A percentile compares a stretch with the other conserved stretches of the same genome.
Conservation (phyloP, 352 stramenopile genomes). For the Globisporangium sylvaticum region DNA sequence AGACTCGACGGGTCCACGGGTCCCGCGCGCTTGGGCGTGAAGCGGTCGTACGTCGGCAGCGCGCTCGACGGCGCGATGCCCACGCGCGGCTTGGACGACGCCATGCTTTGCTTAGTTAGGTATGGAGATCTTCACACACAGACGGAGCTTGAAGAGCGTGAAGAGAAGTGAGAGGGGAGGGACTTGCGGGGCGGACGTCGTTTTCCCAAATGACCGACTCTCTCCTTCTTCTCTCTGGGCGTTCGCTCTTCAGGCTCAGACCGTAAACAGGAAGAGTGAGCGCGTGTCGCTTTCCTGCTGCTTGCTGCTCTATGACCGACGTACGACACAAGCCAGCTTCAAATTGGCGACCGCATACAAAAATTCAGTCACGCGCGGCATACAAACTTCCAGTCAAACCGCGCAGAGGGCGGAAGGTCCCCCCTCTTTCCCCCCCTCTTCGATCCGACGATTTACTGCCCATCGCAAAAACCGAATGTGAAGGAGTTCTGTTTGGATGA, state of each 20-base stretch:
- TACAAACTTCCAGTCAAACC: not conserved
- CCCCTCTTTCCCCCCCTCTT: not conserved
- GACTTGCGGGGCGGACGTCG: slow-evolving; percentile 11
- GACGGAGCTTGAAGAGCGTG: not conserved
- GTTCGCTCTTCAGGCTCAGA: not conserved
- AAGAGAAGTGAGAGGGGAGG: not conserved
- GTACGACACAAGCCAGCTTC: slow-evolving; percentile 14
- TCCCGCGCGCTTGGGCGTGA: slow-evolving; percentile 53
- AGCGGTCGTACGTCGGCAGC: slow-evolving; percentile 77
- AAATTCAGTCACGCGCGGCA: not conserved
- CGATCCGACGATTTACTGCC: not conserved
- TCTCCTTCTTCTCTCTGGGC: not conserved
- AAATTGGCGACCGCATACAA: slow-evolving; percentile 11
- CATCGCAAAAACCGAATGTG: not conserved
- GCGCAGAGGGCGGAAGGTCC: not conserved
- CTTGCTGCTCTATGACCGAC: slow-evolving; percentile 3
- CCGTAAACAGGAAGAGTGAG: slow-evolving; percentile 2
- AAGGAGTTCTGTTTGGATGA: not conserved
- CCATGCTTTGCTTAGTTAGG: slow-evolving; percentile 5
- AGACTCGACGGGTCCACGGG: slow-evolving; percentile 59
- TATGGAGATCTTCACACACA: not conserved
- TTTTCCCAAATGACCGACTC: slow-evolving; percentile 13
- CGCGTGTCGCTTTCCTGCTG: slow-evolving; percentile 6
- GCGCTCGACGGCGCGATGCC: slow-evolving; percentile 59
- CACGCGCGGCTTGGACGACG: slow-evolving; percentile 40